Base-by-base conservation (phyloP, 169 alveolate genomes). In the Cryptosporidium parvum region DNA sequence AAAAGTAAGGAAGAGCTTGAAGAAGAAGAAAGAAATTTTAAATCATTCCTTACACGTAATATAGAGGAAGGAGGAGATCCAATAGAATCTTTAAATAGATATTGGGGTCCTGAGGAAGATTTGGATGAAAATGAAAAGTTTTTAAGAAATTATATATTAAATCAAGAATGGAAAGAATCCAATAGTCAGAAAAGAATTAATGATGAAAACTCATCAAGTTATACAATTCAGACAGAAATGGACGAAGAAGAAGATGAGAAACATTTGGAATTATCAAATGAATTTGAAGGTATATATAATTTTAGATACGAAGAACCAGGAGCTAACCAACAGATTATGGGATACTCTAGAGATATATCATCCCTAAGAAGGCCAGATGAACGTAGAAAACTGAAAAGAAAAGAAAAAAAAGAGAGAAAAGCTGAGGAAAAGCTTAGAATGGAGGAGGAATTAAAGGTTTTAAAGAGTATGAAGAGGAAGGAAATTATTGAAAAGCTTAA, bases 231-330 rank as follows among this genome's bases (percentile, higher is more conserved):
- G 52, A 35, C 29, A 21, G 86, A 91, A 65, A 91, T 93, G 31
- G 96, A 95, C 51, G 97, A 95, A 85, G 97, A 94, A 75, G 97
- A 94, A 51, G 96, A 94, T 45, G 96, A 94, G 62, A 69, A 94
- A 62, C 95, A 94, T 12, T 62, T 92, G 73, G 97, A 96, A 48
- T 86, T 94, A 86, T 69, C 92, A 1, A 96, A 96, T 39, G 94
- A 75, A 16, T 96, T 93, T 85, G 98, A 96, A 91, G 89, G 94
- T 80, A 85, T 91, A 35, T 93, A 94, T 93, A 96, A 96, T 85
- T 95, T 95, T 92, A 93, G 97, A 91, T 94, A 70, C 58, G 96
- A 93, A 85, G 95, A 93, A 14, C 94, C 91, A 35, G 44, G 91
- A 59, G 86, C 93, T 2, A 93, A 94, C 4, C 91, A 48, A 26